These are phyloP conservation scores for Strobilomyces confusus DNA, from an alignment of 768 basidiomycete species.

Conservation along the genomic window DNA sequence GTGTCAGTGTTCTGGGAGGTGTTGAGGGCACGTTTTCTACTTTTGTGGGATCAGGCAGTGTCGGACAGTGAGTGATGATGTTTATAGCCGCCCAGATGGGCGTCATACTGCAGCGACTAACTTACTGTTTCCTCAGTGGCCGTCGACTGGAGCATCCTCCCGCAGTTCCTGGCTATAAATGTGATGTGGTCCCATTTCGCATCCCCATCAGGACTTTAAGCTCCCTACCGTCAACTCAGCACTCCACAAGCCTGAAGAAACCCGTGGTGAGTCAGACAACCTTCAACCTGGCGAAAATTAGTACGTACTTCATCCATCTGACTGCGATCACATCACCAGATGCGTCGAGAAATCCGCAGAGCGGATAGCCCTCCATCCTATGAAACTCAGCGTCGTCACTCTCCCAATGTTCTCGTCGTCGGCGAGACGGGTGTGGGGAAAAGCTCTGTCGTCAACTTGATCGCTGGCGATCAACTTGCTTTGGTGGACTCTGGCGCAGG, in stretches of 20 bases:
- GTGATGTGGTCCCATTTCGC: not conserved
- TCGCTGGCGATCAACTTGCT: conserved; percentile 28
- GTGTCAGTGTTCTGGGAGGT: conserved; percentile 1
- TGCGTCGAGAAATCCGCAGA: conserved; percentile 4
- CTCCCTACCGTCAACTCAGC: not conserved
- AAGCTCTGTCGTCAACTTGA: conserved; percentile 41
- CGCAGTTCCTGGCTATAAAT: conserved; percentile 21
- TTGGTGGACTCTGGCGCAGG: conserved; percentile 25
- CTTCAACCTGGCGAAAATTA: not conserved
- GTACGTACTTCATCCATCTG: not conserved
- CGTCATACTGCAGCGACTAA: not conserved
- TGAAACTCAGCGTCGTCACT: conserved; percentile 11
- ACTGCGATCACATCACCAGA: conserved; percentile 6
- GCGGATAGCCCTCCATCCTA: conserved; percentile 21
- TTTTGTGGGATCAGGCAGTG: conserved; percentile 1
- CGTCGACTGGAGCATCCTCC: not conserved
- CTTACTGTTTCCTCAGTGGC: not conserved
- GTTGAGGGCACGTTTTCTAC: not conserved
- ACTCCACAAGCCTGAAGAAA: not conserved
- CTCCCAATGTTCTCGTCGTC: conserved; percentile 39
- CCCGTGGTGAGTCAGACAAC: conserved; percentile 11
- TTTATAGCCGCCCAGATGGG: conserved; percentile 16
- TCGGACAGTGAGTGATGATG: not conserved
- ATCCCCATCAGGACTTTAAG: not conserved
- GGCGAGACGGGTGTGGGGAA: conserved; percentile 34